Evolutionary conservation across 2,329 filamentous ascomycete genomes (phyloP), one percentile per base, ranked within the genome.

Genomic region (Cercospora nicotianae): DNA sequence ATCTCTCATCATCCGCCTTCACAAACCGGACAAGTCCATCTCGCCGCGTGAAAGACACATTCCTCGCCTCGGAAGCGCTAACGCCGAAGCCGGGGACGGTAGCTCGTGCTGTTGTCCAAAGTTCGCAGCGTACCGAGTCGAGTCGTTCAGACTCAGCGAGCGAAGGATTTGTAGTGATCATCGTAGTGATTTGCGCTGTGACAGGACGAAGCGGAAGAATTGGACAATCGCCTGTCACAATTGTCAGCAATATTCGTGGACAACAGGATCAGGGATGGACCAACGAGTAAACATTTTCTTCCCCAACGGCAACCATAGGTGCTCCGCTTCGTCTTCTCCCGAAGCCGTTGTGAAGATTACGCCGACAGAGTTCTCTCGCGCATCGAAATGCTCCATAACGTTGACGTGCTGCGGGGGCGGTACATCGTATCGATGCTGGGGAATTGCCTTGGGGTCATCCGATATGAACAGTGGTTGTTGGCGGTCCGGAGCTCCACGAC

Each of bases 21-120:
- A 76, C 74, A 59, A 81, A 75, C 3, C 69, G 70, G 16, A 81
- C 75, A 31, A 73, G 55, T 6, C 74, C 77, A 62, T 81, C 79
- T 20, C 60, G 66, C 8, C 72, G 65, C 60, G 72, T 73, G 61
- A 81, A 79, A 67, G 71, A 72, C 45, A 67, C 33, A 23, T 68
- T 69, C 64, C 45, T 60, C 59, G 39, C 65, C 55, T 62, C 66
- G 67, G 36, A 26, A 5, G 10, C 18, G 20, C 57, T 10, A 20
- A 33, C 20, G 26, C 53, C 13, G 23, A 18, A 5, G 26, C 13
- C 53, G 26, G 26, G 18, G 20, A 51, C 20, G 20, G 45, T 13
- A 51, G 18, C 12, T 51, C 18, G 18, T 26, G 45, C 45, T 51
- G 45, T 30, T 18, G 70, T 71, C 42, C 65, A 70, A 0, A 76